Percentiles rank a stretch among this genome's conserved stretches.
Conservation (phyloP, 441 rosid genomes). For the Aquilaria agallochum region DNA sequence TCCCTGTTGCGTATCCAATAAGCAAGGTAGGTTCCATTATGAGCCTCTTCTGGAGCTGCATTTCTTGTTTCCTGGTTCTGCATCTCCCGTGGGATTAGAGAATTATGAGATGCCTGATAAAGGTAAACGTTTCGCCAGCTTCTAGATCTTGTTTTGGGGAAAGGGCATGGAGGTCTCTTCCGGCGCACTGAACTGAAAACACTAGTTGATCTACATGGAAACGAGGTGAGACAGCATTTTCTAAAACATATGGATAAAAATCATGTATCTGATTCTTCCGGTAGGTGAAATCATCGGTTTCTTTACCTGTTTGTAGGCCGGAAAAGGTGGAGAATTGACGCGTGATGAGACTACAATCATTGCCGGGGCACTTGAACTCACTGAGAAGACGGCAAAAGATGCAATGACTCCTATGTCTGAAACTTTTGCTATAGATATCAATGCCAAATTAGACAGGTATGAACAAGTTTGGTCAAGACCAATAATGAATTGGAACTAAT, state of each 20-base stretch:
- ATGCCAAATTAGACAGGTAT: slow-evolving; percentile 47
- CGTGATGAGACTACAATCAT: slow-evolving; percentile 69
- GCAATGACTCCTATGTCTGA: slow-evolving; percentile 64
- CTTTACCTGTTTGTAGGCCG: slow-evolving; percentile 42
- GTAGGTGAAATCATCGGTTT: neutral
- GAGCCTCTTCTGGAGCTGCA: no score
- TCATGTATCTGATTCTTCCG: neutral
- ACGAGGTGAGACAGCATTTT: slow-evolving; percentile 32
- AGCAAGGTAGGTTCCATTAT: slow-evolving; percentile 43
- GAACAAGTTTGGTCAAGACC: neutral
- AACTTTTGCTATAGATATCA: slow-evolving; percentile 53
- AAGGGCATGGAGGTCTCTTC: slow-evolving; percentile 50
- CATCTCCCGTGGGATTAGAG: neutral
- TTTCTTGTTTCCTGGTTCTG: neutral
- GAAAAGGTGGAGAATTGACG: slow-evolving; percentile 70
- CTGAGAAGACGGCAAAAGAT: slow-evolving; percentile 50
- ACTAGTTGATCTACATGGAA: slow-evolving; percentile 47
- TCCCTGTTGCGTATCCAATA: slow-evolving; percentile 67
- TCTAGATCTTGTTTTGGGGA: slow-evolving; percentile 38
- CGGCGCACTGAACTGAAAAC: slow-evolving; percentile 67
- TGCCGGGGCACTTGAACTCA: slow-evolving; percentile 63
- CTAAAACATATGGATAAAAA: neutral
- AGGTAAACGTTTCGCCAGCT: slow-evolving; percentile 22
- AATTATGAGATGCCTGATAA: slow-evolving; percentile 4
- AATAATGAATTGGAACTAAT: neutral